Conservation (phyloP, 2,329 filamentous ascomycete species). For the Nigrospora sphaerica region DNA sequence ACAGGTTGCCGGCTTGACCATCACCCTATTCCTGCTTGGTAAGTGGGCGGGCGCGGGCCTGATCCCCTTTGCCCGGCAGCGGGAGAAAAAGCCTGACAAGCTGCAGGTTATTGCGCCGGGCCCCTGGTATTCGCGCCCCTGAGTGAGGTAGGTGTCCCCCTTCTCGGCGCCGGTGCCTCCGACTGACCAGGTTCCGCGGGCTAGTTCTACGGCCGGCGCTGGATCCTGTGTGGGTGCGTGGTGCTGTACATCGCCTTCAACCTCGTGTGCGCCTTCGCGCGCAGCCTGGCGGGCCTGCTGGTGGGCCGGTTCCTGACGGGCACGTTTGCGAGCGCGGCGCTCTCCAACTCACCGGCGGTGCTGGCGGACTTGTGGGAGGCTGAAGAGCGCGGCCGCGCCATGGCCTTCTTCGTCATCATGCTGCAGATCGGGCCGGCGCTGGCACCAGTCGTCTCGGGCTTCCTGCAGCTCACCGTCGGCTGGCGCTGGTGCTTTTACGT, state of each 20-base stretch:
- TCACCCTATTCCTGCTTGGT: constrained; percentile 47
- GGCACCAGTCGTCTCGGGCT: constrained; percentile 35
- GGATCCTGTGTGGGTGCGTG: constrained; percentile 45
- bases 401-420: constrained; percentile 46
- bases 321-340: constrained; percentile 34
- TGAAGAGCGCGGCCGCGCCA: constrained; percentile 42
- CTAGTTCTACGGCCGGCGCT: constrained; percentile 45
- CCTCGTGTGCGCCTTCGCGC: constrained; percentile 46
- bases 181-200: neutral
- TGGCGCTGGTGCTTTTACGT: constrained; percentile 50
- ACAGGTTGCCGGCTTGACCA: constrained; percentile 40
- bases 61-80: too few relatives aligned
- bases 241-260: constrained; percentile 41
- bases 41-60: neutral
- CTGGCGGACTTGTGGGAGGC: constrained; percentile 47
- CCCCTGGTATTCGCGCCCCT: constrained; percentile 52
- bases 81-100: too few relatives aligned
- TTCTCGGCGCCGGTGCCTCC: neutral
- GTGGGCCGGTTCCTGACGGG: constrained; percentile 49
- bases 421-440: constrained; percentile 39
- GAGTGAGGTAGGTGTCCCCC: constrained; percentile 28
- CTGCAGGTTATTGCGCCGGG: constrained; percentile 41
- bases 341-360: constrained; percentile 37
- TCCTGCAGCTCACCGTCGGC: constrained; percentile 45
- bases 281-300: constrained; percentile 44